Evolutionary conservation across 1,284 basidiomycete genomes (phyloP).

Genomic region (Rhodotorula sp.): DNA sequence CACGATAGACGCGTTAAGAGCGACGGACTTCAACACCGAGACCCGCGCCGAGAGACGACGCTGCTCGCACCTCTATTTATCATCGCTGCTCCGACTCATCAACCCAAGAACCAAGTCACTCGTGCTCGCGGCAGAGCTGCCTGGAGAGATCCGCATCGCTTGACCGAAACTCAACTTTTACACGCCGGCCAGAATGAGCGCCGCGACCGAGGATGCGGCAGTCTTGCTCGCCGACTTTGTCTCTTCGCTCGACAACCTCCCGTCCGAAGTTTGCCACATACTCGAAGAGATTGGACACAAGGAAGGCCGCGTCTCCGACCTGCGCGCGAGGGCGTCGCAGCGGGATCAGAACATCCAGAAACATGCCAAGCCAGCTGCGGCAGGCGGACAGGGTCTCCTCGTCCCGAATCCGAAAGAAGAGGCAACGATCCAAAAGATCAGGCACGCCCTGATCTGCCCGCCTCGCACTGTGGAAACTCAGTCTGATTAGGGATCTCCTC

Average conservation of each 20-base stretch:
- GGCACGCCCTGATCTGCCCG: constrained; percentile 2
- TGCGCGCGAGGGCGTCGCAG: constrained; percentile 27
- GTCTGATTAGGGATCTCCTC: background rate
- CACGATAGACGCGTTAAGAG: too few relatives aligned
- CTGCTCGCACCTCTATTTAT: too few relatives aligned
- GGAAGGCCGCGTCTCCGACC: constrained; percentile 40
- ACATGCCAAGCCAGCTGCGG: constrained; percentile 31
- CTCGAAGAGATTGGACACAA: constrained; percentile 45
- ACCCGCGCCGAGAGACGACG: too few relatives aligned
- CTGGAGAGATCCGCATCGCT: too few relatives aligned
- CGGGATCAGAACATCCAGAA: constrained; percentile 39
- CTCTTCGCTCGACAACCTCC: constrained; percentile 44
- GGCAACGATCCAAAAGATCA: constrained; percentile 31
- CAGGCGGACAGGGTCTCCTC: constrained; percentile 33
- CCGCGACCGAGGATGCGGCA: constrained; percentile 41
- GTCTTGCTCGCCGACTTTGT: constrained; percentile 44
- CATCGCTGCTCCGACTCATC: background rate
- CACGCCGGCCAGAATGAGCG: too few relatives aligned
- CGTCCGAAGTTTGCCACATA: constrained; percentile 44
- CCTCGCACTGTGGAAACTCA: background rate
- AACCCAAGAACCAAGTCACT: too few relatives aligned
- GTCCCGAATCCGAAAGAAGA: constrained; percentile 39
- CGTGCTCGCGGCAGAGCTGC: too few relatives aligned
- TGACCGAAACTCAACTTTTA: background rate
- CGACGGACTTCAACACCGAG: too few relatives aligned